A percentile compares a stretch with the other conserved stretches of the same genome.
phyloP scores from a whole-genome alignment of 169 alveolate species.

The Plasmodium gaboni region DNA sequence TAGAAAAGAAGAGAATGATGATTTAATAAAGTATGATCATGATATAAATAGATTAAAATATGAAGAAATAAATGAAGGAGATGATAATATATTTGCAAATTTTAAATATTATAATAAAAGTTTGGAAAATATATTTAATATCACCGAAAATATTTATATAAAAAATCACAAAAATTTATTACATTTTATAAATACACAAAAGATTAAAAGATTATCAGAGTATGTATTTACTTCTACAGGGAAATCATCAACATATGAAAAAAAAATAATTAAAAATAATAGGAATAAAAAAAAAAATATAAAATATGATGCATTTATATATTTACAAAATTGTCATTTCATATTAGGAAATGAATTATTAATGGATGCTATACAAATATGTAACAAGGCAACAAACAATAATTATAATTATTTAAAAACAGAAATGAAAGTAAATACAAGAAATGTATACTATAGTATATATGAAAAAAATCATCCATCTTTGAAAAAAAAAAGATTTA shows the following conservation, averaged over 20 bases:
- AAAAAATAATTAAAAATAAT: background rate
- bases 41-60: background rate
- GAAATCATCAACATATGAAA: background rate
- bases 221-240: conserved; percentile 5
- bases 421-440: conserved; percentile 46
- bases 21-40: conserved; percentile 29
- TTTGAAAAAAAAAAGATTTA: conserved; percentile 5
- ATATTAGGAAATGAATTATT: conserved; percentile 67
- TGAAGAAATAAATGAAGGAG: no score
- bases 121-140: conserved; percentile 16
- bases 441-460: conserved; percentile 24
- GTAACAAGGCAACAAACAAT: conserved; percentile 9
- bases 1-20: no score
- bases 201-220: conserved; percentile 18
- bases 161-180: conserved; percentile 19
- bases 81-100: conserved; percentile 14
- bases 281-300: conserved; percentile 7
- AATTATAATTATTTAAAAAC: conserved; percentile 9
- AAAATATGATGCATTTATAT: conserved; percentile 41
- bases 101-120: conserved; percentile 34
- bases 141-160: conserved; percentile 5
- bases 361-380: conserved; percentile 47
- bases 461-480: no score
- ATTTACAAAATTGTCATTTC: conserved; percentile 63
- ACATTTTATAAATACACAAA: conserved; percentile 19